Evolutionary conservation across 768 basidiomycete species (phyloP).

Genomic region (Trametes villosa): DNA sequence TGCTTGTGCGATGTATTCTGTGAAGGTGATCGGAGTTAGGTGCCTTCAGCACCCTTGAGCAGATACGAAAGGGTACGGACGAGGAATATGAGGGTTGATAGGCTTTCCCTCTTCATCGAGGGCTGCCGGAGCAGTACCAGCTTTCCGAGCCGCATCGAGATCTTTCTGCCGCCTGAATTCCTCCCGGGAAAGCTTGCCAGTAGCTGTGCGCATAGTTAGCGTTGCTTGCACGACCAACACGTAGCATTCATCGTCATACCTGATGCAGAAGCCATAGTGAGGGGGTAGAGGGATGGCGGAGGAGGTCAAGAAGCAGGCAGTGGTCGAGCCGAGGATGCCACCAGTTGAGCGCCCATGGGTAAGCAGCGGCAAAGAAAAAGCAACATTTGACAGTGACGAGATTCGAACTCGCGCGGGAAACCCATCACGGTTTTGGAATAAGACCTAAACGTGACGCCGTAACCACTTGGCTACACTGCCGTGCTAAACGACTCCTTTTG

Average conservation of each 20-base stretch:
- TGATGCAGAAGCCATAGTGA: constrained; percentile 28
- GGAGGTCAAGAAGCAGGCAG: constrained; percentile 3
- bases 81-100: constrained; percentile 99
- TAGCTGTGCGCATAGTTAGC: constrained; percentile 32
- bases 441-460: constrained; percentile 62
- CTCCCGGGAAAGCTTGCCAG: constrained; percentile 90
- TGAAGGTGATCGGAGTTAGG: background rate
- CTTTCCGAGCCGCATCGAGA: constrained; percentile 96
- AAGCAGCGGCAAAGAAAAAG: constrained; percentile 13
- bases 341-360: background rate
- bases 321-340: background rate
- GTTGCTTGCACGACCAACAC: too few species aligned
- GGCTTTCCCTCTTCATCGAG: constrained; percentile 93
- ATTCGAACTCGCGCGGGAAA: constrained; percentile 64
- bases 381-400: constrained; percentile 54
- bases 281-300: background rate
- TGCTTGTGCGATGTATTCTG: constrained; percentile 97
- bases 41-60: background rate
- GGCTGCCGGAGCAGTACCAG: constrained; percentile 95
- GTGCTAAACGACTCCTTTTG: background rate
- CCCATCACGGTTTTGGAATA: constrained; percentile 52
- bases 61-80: constrained; percentile 49
- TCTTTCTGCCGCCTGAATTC: constrained; percentile 96
- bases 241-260: background rate
- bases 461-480: constrained; percentile 65